Conservation (phyloP, 192 early-diverging fungal genomes). For the Thoreauomyces humboldtii region DNA sequence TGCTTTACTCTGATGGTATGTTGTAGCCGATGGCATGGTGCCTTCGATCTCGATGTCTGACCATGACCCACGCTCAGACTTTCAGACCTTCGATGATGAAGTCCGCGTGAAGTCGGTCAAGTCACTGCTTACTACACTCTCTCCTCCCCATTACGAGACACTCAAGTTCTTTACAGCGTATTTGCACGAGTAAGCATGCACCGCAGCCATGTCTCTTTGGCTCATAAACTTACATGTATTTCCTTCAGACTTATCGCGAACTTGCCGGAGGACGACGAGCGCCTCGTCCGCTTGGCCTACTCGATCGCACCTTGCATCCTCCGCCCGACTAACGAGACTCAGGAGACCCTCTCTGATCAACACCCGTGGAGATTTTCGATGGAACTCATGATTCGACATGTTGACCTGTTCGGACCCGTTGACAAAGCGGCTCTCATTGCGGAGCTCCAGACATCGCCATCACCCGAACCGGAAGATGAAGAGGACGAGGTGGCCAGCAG, state of each 20-base stretch:
- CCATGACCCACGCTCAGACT: background rate
- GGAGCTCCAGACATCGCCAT: slow-evolving; percentile 13
- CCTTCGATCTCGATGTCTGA: background rate
- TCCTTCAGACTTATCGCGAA: slow-evolving; percentile 5
- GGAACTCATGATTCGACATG: slow-evolving; percentile 32
- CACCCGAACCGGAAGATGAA: slow-evolving; percentile 23
- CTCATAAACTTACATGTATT: background rate
- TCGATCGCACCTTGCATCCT: slow-evolving; percentile 33
- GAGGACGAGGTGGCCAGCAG: background rate
- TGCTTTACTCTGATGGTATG: slow-evolving; percentile 37
- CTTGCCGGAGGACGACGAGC: slow-evolving; percentile 15
- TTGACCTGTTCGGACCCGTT: slow-evolving; percentile 24
- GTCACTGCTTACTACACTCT: slow-evolving; percentile 23
- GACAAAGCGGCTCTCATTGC: slow-evolving; percentile 7
- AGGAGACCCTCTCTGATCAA: slow-evolving; percentile 25
- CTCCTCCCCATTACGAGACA: slow-evolving; percentile 33
- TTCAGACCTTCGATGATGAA: slow-evolving; percentile 26
- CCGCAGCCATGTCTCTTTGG: too few species aligned
- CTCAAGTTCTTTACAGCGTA: slow-evolving; percentile 30
- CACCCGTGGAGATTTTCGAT: slow-evolving; percentile 31
- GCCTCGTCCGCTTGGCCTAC: slow-evolving; percentile 22
- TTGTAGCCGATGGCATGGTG: background rate
- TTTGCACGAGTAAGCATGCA: slow-evolving; percentile 25
- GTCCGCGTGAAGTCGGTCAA: slow-evolving; percentile 32
- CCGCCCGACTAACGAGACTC: slow-evolving; percentile 32